Evolutionary conservation across 2,329 filamentous ascomycete species (phyloP).

Genomic region (Aspergillus pseudoterreus): DNA sequence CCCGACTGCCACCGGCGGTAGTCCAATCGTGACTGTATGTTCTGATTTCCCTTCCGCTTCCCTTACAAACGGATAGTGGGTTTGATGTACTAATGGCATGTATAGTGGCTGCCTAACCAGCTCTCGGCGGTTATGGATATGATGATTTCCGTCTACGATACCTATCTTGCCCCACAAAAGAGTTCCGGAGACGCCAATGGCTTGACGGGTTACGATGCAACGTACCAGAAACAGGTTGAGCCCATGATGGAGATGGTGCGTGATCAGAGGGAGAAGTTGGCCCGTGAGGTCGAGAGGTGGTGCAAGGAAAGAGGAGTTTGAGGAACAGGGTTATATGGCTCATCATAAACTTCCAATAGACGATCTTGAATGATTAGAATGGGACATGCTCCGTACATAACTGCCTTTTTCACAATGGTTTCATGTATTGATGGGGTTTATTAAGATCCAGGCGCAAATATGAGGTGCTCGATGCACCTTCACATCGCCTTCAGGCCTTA

Average conservation of each 20-base stretch:
- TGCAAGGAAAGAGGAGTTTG: constrained; percentile 44
- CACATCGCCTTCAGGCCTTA: too few relatives aligned
- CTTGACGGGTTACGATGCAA: constrained; percentile 17
- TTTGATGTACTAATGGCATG: too few relatives aligned
- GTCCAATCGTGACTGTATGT: constrained; percentile 46
- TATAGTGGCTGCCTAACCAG: constrained; percentile 47
- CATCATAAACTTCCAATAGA: too few relatives aligned
- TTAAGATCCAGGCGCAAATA: too few relatives aligned
- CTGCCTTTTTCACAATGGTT: neutral
- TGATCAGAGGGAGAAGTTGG: constrained; percentile 31
- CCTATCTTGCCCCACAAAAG: constrained; percentile 33
- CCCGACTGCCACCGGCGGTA: constrained; percentile 47
- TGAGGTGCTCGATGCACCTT: too few relatives aligned
- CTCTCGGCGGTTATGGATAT: constrained; percentile 47
- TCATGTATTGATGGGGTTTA: too few relatives aligned
- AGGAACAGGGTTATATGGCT: neutral
- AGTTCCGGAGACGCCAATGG: constrained; percentile 18
- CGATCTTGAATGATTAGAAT: too few relatives aligned
- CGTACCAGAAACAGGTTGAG: constrained; percentile 35
- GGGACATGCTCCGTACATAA: too few relatives aligned
- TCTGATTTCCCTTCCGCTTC: neutral
- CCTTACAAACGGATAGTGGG: neutral
- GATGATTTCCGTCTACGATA: constrained; percentile 45
- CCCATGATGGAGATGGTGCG: constrained; percentile 36
- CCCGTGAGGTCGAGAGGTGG: constrained; percentile 43